These are phyloP conservation scores for Epichloe gansuensis DNA, from an alignment of 2,329 filamentous ascomycete species.

Conservation along the genomic window DNA sequence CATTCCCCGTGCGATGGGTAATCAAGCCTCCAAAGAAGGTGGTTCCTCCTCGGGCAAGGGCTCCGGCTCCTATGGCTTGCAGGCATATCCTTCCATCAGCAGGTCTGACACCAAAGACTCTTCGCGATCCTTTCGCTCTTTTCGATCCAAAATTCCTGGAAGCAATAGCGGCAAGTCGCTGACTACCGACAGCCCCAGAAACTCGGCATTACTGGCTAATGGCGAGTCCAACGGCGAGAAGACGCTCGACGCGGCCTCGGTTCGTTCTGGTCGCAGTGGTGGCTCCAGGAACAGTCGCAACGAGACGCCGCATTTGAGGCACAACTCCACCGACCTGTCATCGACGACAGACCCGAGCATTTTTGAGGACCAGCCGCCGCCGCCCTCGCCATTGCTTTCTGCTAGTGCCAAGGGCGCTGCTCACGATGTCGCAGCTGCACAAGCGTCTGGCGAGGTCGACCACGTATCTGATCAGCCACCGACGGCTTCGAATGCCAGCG, in stretches of 20 bases:
- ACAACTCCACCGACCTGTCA: slow-evolving; percentile 28
- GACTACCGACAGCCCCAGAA: slow-evolving; percentile 69
- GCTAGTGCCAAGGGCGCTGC: slow-evolving; percentile 61
- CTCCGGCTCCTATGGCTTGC: slow-evolving; percentile 40
- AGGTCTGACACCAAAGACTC: slow-evolving; percentile 90
- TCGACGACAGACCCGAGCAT: slow-evolving; percentile 30
- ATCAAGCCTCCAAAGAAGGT: slow-evolving; percentile 55
- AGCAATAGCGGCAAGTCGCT: slow-evolving; percentile 29
- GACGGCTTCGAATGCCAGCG: slow-evolving; percentile 42
- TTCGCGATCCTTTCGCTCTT: slow-evolving; percentile 67
- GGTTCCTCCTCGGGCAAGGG: slow-evolving; percentile 34
- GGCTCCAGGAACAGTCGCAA: slow-evolving; percentile 30
- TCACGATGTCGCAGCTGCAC: slow-evolving; percentile 67
- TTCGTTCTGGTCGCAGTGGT: slow-evolving; percentile 55
- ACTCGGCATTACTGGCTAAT: slow-evolving; percentile 54
- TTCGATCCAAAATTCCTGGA: slow-evolving; percentile 83
- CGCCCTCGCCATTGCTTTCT: slow-evolving; percentile 61
- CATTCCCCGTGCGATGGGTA: slow-evolving; percentile 47
- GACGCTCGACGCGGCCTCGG: slow-evolving; percentile 55
- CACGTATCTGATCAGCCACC: slow-evolving; percentile 86
- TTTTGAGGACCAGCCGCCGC: slow-evolving; percentile 50
- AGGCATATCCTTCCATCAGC: slow-evolving; percentile 84
- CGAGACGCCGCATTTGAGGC: slow-evolving; percentile 29
- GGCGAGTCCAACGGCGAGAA: slow-evolving; percentile 47
- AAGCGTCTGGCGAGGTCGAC: slow-evolving; percentile 82